Conservation (phyloP, 2,329 filamentous ascomycete species). For the Calonectria hawksworthii region DNA sequence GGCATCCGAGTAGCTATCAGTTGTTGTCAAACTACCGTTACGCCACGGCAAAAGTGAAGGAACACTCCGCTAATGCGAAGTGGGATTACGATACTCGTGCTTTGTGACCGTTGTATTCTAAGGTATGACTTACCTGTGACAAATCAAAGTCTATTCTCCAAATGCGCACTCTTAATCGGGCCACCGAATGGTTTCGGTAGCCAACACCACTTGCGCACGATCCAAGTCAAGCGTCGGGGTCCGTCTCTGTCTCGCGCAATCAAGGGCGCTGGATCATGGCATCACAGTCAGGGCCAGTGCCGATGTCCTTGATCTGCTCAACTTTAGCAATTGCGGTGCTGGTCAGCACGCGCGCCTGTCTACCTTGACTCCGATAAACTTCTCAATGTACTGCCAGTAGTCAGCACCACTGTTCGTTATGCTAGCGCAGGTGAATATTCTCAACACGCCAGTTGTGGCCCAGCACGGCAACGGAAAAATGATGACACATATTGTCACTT, state of each 20-base stretch:
- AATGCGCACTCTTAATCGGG: constrained; percentile 26
- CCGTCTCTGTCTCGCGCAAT: constrained; percentile 29
- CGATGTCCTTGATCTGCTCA: constrained; percentile 70
- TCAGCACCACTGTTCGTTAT: constrained; percentile 32
- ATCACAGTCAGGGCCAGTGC: constrained; percentile 75
- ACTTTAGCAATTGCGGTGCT: constrained; percentile 36
- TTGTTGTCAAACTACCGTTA: no score
- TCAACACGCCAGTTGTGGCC: no score
- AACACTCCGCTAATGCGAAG: no score
- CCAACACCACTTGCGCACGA: constrained; percentile 28
- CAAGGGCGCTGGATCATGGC: constrained; percentile 67
- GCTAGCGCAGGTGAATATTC: constrained; percentile 12
- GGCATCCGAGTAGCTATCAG: constrained; percentile 25
- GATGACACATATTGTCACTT: no score
- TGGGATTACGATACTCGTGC: no score
- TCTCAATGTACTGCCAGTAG: constrained; percentile 69
- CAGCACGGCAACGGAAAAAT: no score
- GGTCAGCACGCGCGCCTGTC: constrained; percentile 29
- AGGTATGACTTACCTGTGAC: constrained; percentile 26
- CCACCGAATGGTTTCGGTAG: constrained; percentile 27
- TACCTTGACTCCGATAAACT: constrained; percentile 71
- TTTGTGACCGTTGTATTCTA: constrained; percentile 30
- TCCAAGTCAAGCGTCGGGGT: constrained; percentile 28
- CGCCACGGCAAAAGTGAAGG: no score
- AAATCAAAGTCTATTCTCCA: constrained; percentile 29